A percentile compares a stretch with the other conserved stretches of the same genome.
These are phyloP conservation scores for Rhododendron kiyosumense DNA, from an alignment of 148 eudicot species.

Conservation along the genomic window DNA sequence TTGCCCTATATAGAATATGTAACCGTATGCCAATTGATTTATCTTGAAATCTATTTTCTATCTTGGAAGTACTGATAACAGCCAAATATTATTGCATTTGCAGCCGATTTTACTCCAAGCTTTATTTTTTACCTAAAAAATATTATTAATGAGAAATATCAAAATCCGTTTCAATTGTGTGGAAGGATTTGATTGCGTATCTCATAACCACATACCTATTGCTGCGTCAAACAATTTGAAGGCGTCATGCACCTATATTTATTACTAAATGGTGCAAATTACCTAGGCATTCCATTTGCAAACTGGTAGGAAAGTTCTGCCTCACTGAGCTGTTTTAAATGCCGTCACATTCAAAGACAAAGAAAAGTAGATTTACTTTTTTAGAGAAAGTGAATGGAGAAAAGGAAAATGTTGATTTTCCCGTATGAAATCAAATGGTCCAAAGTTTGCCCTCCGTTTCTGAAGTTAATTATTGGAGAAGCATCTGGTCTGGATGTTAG, in stretches of 20 bases:
- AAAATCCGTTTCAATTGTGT: no score
- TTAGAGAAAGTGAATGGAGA: neutral
- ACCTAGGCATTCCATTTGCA: neutral
- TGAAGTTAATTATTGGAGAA: neutral
- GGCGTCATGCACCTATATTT: neutral
- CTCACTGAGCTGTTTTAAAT: neutral
- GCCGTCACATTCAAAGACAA: neutral
- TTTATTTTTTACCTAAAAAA: no score
- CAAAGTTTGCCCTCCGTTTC: neutral
- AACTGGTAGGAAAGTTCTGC: no score
- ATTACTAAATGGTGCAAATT: neutral
- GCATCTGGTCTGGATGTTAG: neutral
- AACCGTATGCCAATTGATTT: neutral
- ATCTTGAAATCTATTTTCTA: no score
- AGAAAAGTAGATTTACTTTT: neutral
- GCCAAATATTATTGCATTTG: no score
- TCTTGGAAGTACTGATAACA: no score
- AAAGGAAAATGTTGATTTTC: neutral
- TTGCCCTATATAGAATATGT: neutral
- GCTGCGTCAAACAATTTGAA: neutral
- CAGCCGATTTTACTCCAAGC: no score
- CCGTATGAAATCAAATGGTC: neutral
- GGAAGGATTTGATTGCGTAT: no score
- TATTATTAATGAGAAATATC: no score
- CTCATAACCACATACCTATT: no score